A percentile compares a stretch with the other conserved stretches of the same genome.
phyloP scores from a whole-genome alignment of 2,329 filamentous ascomycete species.

The Penicillium sp. region DNA sequence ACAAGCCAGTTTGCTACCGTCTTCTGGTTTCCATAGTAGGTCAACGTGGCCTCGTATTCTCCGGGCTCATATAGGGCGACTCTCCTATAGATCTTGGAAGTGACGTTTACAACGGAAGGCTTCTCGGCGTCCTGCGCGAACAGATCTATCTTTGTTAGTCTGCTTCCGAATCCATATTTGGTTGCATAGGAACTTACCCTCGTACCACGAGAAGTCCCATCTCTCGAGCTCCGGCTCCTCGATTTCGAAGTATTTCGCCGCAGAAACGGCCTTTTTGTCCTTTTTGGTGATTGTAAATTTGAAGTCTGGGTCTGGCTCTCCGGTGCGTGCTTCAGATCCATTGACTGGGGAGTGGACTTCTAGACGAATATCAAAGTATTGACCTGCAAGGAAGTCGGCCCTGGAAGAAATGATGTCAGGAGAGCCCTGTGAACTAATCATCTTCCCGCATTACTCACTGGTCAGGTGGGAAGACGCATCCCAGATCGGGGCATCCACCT shows the following conservation, averaged over 20 bases:
- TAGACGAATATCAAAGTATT: conserved; percentile 80
- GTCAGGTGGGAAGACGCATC: conserved; percentile 60
- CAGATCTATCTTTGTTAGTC: conserved; percentile 53
- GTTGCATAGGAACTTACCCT: conserved; percentile 50
- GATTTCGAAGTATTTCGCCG: conserved; percentile 68
- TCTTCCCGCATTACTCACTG: conserved; percentile 43
- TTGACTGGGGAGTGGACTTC: conserved; percentile 81
- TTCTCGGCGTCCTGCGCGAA: conserved; percentile 72
- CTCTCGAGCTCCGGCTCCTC: conserved; percentile 72
- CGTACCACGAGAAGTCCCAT: conserved; percentile 84
- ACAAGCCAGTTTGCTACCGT: conserved; percentile 78
- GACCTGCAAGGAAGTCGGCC: conserved; percentile 79
- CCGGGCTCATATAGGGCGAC: conserved; percentile 77
- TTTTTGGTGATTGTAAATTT: conserved; percentile 73
- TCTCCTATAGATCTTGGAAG: conserved; percentile 74
- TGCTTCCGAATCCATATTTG: not conserved
- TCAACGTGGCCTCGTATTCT: conserved; percentile 73
- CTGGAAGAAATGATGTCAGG: conserved; percentile 30
- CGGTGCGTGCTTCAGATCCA: conserved; percentile 75
- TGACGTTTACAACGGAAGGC: conserved; percentile 75
- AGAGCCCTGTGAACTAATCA: not conserved
- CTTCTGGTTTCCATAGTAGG: conserved; percentile 70
- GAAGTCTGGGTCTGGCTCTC: conserved; percentile 68
- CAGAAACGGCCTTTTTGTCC: conserved; percentile 54
- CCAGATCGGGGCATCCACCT: conserved; percentile 57